Evolutionary conservation across 768 basidiomycete species (phyloP).

Genomic region (Agrocybe chaxingu): DNA sequence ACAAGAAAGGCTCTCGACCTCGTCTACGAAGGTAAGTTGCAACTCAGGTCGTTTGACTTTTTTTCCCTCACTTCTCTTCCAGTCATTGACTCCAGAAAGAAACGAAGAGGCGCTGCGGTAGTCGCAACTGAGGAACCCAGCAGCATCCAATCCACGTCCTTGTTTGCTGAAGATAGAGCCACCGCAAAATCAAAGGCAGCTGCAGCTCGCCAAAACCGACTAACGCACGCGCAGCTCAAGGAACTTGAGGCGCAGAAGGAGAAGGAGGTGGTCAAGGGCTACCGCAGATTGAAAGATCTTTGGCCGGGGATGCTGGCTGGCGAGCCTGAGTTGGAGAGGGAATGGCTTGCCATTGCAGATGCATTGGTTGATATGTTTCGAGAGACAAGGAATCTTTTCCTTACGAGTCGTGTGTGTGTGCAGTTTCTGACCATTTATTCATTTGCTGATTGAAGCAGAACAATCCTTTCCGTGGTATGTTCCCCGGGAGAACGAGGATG

Average conservation of each 20-base stretch:
- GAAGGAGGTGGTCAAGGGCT: constrained; percentile 57
- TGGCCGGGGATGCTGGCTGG: constrained; percentile 52
- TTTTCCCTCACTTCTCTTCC: not conserved
- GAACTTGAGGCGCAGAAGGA: constrained; percentile 67
- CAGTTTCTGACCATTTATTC: not conserved
- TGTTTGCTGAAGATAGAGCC: constrained; percentile 62
- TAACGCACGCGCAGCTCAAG: constrained; percentile 56
- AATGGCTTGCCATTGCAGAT: constrained; percentile 85
- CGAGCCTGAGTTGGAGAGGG: constrained; percentile 48
- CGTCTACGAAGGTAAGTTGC: constrained; percentile 70
- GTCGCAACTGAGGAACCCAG: constrained; percentile 14
- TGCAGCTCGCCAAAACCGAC: constrained; percentile 37
- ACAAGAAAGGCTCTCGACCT: constrained; percentile 79
- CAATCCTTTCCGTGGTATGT: constrained; percentile 69
- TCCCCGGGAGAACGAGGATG: constrained; percentile 42
- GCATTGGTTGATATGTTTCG: constrained; percentile 86
- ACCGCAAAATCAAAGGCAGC: constrained; percentile 30
- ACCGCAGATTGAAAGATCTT: constrained; percentile 56
- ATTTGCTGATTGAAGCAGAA: constrained; percentile 7
- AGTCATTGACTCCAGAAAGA: constrained; percentile 64
- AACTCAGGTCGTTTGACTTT: not conserved
- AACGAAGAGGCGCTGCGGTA: constrained; percentile 24
- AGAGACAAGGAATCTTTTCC: constrained; percentile 81
- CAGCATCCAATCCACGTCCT: constrained; percentile 35
- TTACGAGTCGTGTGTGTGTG: constrained; percentile 64